Evolutionary conservation across 768 basidiomycete species (phyloP).

Genomic region (Hysterangium stoloniferum): DNA sequence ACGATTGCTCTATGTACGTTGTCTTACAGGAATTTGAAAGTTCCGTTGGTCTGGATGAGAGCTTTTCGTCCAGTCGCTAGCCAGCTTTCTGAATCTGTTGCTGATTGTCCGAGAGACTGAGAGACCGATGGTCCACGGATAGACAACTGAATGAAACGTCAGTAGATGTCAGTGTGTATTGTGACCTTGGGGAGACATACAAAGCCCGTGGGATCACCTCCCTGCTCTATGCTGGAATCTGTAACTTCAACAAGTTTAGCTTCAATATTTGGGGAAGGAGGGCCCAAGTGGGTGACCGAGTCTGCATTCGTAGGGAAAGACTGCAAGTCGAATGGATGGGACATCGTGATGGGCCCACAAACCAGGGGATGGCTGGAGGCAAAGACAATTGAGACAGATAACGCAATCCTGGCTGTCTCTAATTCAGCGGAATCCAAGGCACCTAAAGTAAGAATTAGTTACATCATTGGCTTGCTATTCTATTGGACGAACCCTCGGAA

Average conservation of each 20-base stretch:
- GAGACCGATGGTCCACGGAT: constrained; percentile 74
- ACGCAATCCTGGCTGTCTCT: constrained; percentile 59
- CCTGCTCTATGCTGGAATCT: constrained; percentile 56
- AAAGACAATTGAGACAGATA: constrained; percentile 72
- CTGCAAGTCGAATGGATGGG: constrained; percentile 83
- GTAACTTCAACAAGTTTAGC: constrained; percentile 65
- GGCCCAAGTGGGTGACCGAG: constrained; percentile 53
- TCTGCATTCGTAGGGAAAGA: constrained; percentile 37
- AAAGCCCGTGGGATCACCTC: constrained; percentile 55
- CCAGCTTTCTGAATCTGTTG: constrained; percentile 36
- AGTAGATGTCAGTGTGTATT: constrained; percentile 7
- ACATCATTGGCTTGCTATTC: neutral
- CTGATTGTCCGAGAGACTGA: constrained; percentile 27
- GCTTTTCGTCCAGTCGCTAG: constrained; percentile 35
- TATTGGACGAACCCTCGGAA: constrained; percentile 50
- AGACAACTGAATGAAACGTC: constrained; percentile 19
- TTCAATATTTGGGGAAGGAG: constrained; percentile 82
- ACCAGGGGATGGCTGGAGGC: constrained; percentile 53
- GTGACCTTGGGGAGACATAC: constrained; percentile 24
- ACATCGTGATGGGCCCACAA: constrained; percentile 71
- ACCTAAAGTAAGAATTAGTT: constrained; percentile 31
- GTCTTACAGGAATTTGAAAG: constrained; percentile 33
- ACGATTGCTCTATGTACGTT: neutral
- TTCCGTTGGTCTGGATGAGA: constrained; percentile 56
- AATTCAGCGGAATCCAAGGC: constrained; percentile 40